Conservation (phyloP, 108 stramenopile species). For the Bacterosira constricta region DNA sequence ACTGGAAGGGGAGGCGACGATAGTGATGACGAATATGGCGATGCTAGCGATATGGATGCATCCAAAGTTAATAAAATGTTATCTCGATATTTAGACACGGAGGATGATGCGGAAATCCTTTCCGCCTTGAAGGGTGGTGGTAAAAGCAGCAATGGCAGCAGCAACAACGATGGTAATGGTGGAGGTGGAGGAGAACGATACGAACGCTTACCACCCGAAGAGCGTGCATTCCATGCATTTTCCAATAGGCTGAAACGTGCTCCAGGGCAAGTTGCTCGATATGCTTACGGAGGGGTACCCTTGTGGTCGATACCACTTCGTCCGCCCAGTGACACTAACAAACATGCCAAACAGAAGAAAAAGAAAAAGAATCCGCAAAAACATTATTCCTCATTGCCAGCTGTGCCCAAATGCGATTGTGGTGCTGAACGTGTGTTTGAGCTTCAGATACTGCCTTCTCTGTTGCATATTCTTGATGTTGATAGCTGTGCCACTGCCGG, state of each 20-base stretch:
- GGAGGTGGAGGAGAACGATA: constrained; percentile 64
- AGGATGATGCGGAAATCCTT: constrained; percentile 83
- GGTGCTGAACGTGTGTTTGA: constrained; percentile 66
- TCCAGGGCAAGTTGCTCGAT: constrained; percentile 79
- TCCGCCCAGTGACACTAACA: background rate
- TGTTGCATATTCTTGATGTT: constrained; percentile 76
- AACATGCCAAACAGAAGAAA: constrained; percentile 1
- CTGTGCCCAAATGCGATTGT: constrained; percentile 51
- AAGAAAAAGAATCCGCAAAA: background rate
- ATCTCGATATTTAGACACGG: constrained; percentile 79
- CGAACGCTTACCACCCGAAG: constrained; percentile 72
- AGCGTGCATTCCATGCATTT: constrained; percentile 70
- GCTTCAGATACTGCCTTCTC: constrained; percentile 72
- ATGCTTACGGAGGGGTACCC: constrained; percentile 77
- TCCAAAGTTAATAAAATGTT: constrained; percentile 76
- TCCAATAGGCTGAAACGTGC: constrained; percentile 69
- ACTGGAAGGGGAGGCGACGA: constrained; percentile 47
- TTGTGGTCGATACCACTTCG: constrained; percentile 82
- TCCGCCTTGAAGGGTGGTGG: constrained; percentile 54
- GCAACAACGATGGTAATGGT: background rate
- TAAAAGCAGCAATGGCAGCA: background rate
- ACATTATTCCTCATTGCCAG: constrained; percentile 35
- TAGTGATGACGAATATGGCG: constrained; percentile 63
- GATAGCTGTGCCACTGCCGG: constrained; percentile 42
- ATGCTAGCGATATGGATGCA: constrained; percentile 59